Evolutionary conservation across 192 early-diverging fungal genomes (phyloP).

Genomic region (Coemansia sp.): DNA sequence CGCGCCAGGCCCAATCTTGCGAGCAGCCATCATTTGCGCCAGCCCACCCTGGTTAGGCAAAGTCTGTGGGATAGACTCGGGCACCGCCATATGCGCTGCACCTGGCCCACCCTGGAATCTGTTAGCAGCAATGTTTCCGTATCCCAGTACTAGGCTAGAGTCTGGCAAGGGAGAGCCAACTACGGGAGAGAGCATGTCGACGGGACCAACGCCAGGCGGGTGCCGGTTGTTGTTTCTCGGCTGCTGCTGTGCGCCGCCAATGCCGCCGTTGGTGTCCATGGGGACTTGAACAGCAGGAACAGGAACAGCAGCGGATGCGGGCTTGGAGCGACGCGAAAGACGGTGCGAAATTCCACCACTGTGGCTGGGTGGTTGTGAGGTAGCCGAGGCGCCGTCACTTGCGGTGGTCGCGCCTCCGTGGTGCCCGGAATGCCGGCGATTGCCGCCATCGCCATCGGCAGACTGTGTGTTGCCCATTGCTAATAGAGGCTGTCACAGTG

Average conservation of each 20-base stretch:
- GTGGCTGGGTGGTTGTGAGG: constrained; percentile 11
- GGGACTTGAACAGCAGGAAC: constrained; percentile 32
- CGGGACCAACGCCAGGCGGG: constrained; percentile 39
- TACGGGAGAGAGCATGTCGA: constrained; percentile 52
- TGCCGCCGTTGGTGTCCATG: constrained; percentile 3
- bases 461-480: constrained; percentile 57
- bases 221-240: constrained; percentile 11
- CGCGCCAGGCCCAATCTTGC: constrained; percentile 38
- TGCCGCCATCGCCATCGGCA: constrained; percentile 35
- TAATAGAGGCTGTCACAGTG: not conserved
- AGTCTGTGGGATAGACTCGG: constrained; percentile 54
- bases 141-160: constrained; percentile 12
- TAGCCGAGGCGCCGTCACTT: not conserved
- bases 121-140: constrained; percentile 11
- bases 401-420: constrained; percentile 19
- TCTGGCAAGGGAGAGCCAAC: constrained; percentile 57
- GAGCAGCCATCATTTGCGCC: constrained; percentile 55
- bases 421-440: constrained; percentile 36
- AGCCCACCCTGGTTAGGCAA: constrained; percentile 55
- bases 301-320: constrained; percentile 31
- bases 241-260: constrained; percentile 11
- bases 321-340: constrained; percentile 48
- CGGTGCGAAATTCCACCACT: constrained; percentile 38
- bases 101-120: constrained; percentile 13
- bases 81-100: constrained; percentile 35